Conservation (phyloP, 441 rosid genomes). For the Cnidoscolus chayamansa region DNA sequence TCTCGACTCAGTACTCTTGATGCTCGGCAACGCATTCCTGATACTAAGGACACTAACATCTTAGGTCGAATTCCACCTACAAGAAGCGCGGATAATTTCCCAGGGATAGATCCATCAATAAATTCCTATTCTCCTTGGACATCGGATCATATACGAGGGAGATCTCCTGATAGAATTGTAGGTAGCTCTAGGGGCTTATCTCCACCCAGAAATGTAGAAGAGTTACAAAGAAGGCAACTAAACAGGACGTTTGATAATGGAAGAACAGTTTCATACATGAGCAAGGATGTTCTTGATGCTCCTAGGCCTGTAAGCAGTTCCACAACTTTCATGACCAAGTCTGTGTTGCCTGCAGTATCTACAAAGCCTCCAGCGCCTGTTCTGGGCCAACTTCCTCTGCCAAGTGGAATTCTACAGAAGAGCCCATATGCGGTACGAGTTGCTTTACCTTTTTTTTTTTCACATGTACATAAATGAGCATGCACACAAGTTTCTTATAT, state of each 20-base stretch:
- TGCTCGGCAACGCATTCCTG: conserved; percentile 40
- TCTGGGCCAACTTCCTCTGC: conserved; percentile 48
- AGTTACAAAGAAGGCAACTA: conserved; percentile 47
- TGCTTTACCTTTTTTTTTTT: conserved; percentile 17
- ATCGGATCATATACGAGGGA: conserved; percentile 55
- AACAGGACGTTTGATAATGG: conserved; percentile 54
- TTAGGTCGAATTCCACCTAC: conserved; percentile 44
- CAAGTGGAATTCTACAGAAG: conserved; percentile 44
- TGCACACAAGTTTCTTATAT: conserved; percentile 4
- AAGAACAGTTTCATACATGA: conserved; percentile 50
- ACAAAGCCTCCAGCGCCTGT: conserved; percentile 48
- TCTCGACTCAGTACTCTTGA: conserved; percentile 35
- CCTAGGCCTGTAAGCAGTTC: conserved; percentile 49
- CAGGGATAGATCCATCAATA: conserved; percentile 44
- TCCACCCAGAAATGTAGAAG: conserved; percentile 50
- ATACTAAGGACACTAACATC: conserved; percentile 36
- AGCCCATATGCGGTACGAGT: conserved; percentile 49
- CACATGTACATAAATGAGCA: neutral
- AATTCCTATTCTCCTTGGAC: conserved; percentile 61
- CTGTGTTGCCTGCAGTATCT: conserved; percentile 46
- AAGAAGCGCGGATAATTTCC: conserved; percentile 54
- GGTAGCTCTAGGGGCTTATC: conserved; percentile 57
- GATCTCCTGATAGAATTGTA: conserved; percentile 59
- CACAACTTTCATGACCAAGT: conserved; percentile 46
- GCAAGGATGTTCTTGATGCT: conserved; percentile 51